phyloP scores from a whole-genome alignment of 2,329 filamentous ascomycete species.

The Cercospora canescens region DNA sequence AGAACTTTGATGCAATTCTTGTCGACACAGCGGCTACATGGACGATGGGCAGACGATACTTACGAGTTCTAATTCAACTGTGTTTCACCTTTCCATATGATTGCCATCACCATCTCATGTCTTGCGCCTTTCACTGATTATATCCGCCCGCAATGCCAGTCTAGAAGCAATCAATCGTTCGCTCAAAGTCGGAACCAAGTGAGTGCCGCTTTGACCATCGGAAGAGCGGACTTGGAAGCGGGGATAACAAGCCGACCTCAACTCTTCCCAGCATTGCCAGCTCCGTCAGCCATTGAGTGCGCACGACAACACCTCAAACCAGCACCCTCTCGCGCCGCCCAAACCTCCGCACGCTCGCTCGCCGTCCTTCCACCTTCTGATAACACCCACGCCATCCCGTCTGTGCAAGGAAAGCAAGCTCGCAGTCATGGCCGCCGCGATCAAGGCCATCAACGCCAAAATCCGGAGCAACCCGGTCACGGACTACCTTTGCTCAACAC shows the following conservation, averaged over 20 bases:
- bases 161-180: neutral
- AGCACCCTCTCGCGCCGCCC: neutral
- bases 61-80: neutral
- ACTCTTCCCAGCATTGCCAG: neutral
- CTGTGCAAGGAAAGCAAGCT: neutral
- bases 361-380: neutral
- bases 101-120: neutral
- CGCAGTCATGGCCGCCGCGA: conserved; percentile 51
- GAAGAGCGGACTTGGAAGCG: conserved; percentile 5
- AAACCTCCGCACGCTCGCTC: neutral
- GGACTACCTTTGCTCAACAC: conserved; percentile 56
- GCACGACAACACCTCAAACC: neutral
- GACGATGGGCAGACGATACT: neutral
- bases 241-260: neutral
- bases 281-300: neutral
- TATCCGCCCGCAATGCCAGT: neutral
- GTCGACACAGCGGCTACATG: neutral
- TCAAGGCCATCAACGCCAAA: conserved; percentile 55
- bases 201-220: conserved; percentile 3
- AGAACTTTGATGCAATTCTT: neutral
- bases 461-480: conserved; percentile 51
- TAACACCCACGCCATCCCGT: neutral
- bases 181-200: too few relatives aligned
- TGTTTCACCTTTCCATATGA: neutral
- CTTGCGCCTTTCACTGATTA: neutral